Evolutionary conservation across 495 filamentous ascomycete species (phyloP).

Genomic region (Cercophora newfieldiana): DNA sequence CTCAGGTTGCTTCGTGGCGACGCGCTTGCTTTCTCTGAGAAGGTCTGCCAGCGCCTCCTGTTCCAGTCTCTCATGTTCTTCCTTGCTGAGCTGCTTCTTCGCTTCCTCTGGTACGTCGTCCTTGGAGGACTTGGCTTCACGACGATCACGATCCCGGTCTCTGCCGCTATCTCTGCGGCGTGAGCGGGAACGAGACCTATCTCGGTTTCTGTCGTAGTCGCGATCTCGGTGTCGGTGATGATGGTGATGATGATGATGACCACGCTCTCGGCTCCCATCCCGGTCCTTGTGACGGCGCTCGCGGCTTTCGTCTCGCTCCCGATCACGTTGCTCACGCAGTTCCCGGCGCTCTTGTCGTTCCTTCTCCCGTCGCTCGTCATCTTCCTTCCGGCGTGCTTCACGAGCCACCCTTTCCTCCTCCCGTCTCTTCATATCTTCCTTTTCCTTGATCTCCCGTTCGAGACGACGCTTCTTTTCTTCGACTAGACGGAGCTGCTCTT

Average conservation of each 20-base stretch:
- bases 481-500: constrained; percentile 62
- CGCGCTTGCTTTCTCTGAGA: constrained; percentile 53
- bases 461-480: constrained; percentile 68
- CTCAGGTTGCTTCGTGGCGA: constrained; percentile 46
- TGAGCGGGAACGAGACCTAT: constrained; percentile 31
- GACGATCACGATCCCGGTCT: constrained; percentile 37
- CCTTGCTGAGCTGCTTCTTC: constrained; percentile 53
- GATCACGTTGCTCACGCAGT: constrained; percentile 56
- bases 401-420: constrained; percentile 62
- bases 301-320: constrained; percentile 29
- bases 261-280: constrained; percentile 35
- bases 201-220: constrained; percentile 38
- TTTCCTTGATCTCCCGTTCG: constrained; percentile 63
- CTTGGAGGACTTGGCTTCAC: constrained; percentile 20
- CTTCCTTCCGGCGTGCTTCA: constrained; percentile 57
- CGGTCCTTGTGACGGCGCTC: constrained; percentile 27
- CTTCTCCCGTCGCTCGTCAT: constrained; percentile 61
- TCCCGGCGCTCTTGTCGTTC: constrained; percentile 58
- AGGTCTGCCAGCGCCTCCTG: constrained; percentile 56
- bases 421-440: constrained; percentile 52
- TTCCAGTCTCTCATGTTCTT: constrained; percentile 55
- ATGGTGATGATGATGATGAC: constrained; percentile 35
- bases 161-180: constrained; percentile 31
- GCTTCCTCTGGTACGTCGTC: constrained; percentile 36
- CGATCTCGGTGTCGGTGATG: constrained; percentile 35